Evolutionary conservation across 2,329 filamentous ascomycete genomes (phyloP).

Genomic region (Raffaelea arxii): DNA sequence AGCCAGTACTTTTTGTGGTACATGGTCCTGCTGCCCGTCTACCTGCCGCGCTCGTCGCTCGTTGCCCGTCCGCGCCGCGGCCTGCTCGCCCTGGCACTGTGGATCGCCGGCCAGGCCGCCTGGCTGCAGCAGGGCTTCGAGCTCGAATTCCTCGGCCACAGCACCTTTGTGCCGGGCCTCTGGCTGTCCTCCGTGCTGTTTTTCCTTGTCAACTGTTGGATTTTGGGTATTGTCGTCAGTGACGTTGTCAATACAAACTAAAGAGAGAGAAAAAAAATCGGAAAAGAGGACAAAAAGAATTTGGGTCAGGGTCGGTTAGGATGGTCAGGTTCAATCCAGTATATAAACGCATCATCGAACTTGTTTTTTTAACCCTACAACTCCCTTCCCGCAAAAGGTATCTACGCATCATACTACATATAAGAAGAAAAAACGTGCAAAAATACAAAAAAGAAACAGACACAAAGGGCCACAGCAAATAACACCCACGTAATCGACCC

Average conservation of each 20-base stretch:
- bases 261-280: not conserved
- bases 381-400: too few relatives aligned
- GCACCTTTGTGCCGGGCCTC: slow-evolving; percentile 77
- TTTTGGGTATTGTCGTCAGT: slow-evolving; percentile 67
- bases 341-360: too few relatives aligned
- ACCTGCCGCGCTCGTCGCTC: slow-evolving; percentile 72
- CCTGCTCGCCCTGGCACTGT: slow-evolving; percentile 54
- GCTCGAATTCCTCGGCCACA: slow-evolving; percentile 70
- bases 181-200: slow-evolving; percentile 69
- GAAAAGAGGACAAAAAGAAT: not conserved
- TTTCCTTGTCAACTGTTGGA: slow-evolving; percentile 80
- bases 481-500: too few relatives aligned
- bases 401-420: too few relatives aligned
- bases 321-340: too few relatives aligned
- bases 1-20: slow-evolving; percentile 99
- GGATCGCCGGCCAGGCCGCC: slow-evolving; percentile 64
- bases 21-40: slow-evolving; percentile 83
- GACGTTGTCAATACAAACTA: slow-evolving; percentile 41
- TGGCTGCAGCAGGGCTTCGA: slow-evolving; percentile 70
- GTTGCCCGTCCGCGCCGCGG: slow-evolving; percentile 53
- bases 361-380: too few relatives aligned
- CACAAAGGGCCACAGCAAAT: too few relatives aligned
- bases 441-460: not conserved
- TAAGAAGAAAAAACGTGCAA: not conserved
- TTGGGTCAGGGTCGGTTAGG: too few relatives aligned